Conservation (phyloP, 768 basidiomycete genomes). For the Termitomyces sp. region DNA sequence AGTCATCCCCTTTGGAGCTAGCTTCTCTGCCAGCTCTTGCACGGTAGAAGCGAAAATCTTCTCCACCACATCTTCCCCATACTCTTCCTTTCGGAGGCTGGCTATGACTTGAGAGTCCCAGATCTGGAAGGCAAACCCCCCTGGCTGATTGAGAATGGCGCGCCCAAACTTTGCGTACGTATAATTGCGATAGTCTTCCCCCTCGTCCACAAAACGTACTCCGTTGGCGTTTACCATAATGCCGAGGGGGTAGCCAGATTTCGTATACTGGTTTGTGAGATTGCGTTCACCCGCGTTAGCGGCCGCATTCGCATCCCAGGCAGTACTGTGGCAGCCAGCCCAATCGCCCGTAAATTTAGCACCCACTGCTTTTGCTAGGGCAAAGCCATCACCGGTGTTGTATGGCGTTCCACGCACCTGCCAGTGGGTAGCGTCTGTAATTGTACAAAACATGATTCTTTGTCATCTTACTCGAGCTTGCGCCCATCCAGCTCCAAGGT, state of each 20-base stretch:
- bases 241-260: conserved; percentile 71
- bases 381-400: conserved; percentile 65
- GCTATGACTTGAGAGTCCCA: conserved; percentile 48
- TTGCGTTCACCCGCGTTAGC: conserved; percentile 48
- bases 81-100: conserved; percentile 60
- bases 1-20: conserved; percentile 44
- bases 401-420: conserved; percentile 72
- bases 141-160: conserved; percentile 56
- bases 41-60: conserved; percentile 46
- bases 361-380: conserved; percentile 46
- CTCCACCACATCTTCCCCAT: conserved; percentile 58
- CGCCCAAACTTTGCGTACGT: conserved; percentile 70
- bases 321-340: conserved; percentile 67
- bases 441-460: not conserved
- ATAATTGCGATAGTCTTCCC: conserved; percentile 69
- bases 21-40: conserved; percentile 46
- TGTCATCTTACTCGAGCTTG: conserved; percentile 45
- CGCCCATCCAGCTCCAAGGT: conserved; percentile 60
- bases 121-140: conserved; percentile 61
- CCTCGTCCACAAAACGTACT: conserved; percentile 66
- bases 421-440: not conserved
- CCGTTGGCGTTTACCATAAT: conserved; percentile 64
- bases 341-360: conserved; percentile 64
- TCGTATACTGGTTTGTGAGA: conserved; percentile 68
- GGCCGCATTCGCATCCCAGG: conserved; percentile 65